Percentiles rank a stretch among this genome's conserved stretches.
Conservation (phyloP, 345 rosid species). For the Corchorus olitorius region DNA sequence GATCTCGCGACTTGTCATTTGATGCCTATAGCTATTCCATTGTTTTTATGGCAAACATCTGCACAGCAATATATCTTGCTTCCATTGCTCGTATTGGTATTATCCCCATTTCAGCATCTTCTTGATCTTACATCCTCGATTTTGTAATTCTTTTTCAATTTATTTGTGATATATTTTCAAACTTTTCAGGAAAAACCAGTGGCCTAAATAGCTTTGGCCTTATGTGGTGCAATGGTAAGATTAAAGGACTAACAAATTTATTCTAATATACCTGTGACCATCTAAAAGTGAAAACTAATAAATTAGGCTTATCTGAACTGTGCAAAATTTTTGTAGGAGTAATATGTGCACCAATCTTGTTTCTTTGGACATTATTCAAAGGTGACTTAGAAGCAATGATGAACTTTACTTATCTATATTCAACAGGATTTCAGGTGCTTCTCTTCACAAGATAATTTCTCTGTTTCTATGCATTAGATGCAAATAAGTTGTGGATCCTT, state of each 20-base stretch:
- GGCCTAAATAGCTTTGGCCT: conserved; percentile 72
- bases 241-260: not conserved
- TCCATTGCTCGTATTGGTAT: conserved; percentile 64
- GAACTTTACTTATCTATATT: conserved; percentile 53
- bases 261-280: not conserved
- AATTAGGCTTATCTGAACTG: conserved; percentile 7
- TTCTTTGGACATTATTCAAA: conserved; percentile 57
- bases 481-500: not conserved
- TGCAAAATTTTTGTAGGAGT: conserved; percentile 36
- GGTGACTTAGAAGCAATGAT: conserved; percentile 56
- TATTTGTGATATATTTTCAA: conserved; percentile 6
- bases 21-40: conserved; percentile 72
- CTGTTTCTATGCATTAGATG: not conserved
- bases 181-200: conserved; percentile 52
- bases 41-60: conserved; percentile 68
- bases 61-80: conserved; percentile 73
- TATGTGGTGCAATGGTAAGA: conserved; percentile 72
- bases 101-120: conserved; percentile 5
- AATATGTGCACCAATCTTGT: conserved; percentile 50
- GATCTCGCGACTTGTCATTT: conserved; percentile 74
- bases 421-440: conserved; percentile 63
- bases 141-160: not conserved
- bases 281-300: not conserved
- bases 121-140: not conserved
- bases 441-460: conserved; percentile 10